Base-by-base conservation (phyloP, 2,329 filamentous ascomycete genomes). In the Aspergillus candidus region DNA sequence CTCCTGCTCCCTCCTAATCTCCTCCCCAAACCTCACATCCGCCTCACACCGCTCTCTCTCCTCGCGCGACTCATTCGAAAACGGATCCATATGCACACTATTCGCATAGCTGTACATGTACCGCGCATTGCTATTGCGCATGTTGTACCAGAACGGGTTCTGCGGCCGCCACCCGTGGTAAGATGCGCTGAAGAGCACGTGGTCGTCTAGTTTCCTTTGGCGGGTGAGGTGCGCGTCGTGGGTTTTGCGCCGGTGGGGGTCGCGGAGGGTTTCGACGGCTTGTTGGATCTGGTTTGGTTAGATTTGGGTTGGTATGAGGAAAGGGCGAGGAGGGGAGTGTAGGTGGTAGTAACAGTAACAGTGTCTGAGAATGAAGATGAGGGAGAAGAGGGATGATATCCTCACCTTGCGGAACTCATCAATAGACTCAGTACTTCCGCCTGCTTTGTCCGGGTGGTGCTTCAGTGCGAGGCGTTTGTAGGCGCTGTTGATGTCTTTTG, bases 401-500 rank as follows among this genome's bases (percentile, higher is more conserved):
- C 34, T 29, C 50, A 63, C 62, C 41, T 53, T 48, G 27, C 48
- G 56, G 35, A 65, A 64, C 14, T 50, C 38, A 8, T 50, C 43
- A 11, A 31, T 27, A 2, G 40, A 31, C 3, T 30, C 35, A 15
- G 51, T 43, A 31, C 46, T 43, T 4, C 43, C 40, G 14, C 51
- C 53, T 32, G 49, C 43, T 44, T 67, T 66, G 49, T 67, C 64
- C 2, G 63, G 63, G 36, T 67, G 62, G 39, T 56, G 46, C 36
- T 59, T 60, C 18, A 68, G 46, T 6, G 61, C 61, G n/a, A 67
- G 56, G 32, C 43, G 54, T 32, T 61, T 65, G 50, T 64, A 68
- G 3, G 62, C 57, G 22, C 48, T 50, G 39, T 62, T 63, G 44
- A 67, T 66, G 6, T 65, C 61, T 30, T 59, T 56, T 32, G 54